Base-by-base conservation (phyloP, 2,329 filamentous ascomycete genomes). In the Aspergillus floridensis region DNA sequence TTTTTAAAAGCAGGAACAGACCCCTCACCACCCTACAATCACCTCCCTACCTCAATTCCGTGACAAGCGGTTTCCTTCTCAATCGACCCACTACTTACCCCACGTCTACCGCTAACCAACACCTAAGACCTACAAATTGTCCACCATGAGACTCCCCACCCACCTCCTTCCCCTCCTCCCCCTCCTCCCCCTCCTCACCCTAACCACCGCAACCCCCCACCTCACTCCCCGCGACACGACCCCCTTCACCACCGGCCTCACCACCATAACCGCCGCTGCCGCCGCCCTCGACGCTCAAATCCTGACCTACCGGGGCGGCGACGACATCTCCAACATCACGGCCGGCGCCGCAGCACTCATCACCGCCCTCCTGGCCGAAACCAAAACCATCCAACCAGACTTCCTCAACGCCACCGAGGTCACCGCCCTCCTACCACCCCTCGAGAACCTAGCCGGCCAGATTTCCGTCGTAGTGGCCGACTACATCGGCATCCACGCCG, bases 241-340 rank as follows among this genome's bases (percentile, higher is more conserved):
- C 31, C 19, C 31, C 49, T 52, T 35, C 49, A 52, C 49, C 31
- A 16, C 16, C 0, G 49, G 49, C 29, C 49, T 52, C 10, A 10
- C 49, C 19, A 21, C 49, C 29, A 14, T 52, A 1, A 52, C 11
- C n/a, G 19, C 49, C 29, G 7, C 16, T 2, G 11, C 35, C 19
- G 16, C 22, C n/a, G 12, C 3, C 7, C 49, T 52, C n/a, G 49
- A 52, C 31, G 19, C 31, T 19, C 31, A n/a, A 2, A 52, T 52
- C 29, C n/a, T 21, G 5, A 32, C 29, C n/a, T 52, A 52, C 29
- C 49, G n/a, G 2, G 49, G 49, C 11, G 49, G 49, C 19, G 49
- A 31, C 24, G 49, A 52, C 49, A 52, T 52, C 12, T 35, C 49
- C 49, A 52, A 52, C 29, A 52, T 52, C 49, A 52, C 31, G 11